Base-by-base conservation (phyloP, 306 rosid species). In the Casuarina glauca region DNA sequence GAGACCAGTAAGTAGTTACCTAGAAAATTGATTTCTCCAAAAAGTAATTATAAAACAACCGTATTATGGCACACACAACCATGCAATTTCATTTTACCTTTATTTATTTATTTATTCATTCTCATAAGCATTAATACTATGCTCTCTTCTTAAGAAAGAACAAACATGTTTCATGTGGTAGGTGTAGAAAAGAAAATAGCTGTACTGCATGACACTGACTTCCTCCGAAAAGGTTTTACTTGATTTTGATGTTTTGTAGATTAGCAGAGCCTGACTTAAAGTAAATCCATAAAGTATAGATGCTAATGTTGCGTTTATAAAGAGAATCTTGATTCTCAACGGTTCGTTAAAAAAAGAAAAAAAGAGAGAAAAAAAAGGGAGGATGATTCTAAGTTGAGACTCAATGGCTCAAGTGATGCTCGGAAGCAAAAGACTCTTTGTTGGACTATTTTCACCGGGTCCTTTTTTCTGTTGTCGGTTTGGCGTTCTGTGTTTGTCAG, bases 401-500 rank as follows among this genome's bases (percentile, higher is more conserved):
- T 45, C 67, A n/a, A 73, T 52, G 51, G 70, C 74, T 75, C 44
- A 62, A 12, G 12, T 57, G 82, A 84, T 80, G 82, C 74, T 75
- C 51, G 71, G 72, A 49, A 44, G 42, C 45, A 43, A 70, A 76
- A 78, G 75, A 76, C 83, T 41, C 20, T 79, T 76, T 78, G 88
- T 79, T 86, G 84, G 84, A 76, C 81, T 81, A 52, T 52, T 52
- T 52, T 52, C 16, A 48, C 51, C 10, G 12, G 12, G 51, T 48
- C 51, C 2, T 48, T 9, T 48, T 48, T 9, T 48, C 13, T 48
- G 32, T 26, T 48, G 51, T 13, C 51, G 11, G 51, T 9, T 48
- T 48, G 12, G 51, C 51, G 2, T 48, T 48, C 51, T 48, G 9
- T 48, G 51, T 9, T 48, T 48, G 51, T 8, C 2, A 48, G 11